A percentile compares a stretch with the other conserved stretches of the same genome.
These are phyloP conservation scores for Phoma sp. DNA, from an alignment of 2,329 filamentous ascomycete species.

Conservation along the genomic window DNA sequence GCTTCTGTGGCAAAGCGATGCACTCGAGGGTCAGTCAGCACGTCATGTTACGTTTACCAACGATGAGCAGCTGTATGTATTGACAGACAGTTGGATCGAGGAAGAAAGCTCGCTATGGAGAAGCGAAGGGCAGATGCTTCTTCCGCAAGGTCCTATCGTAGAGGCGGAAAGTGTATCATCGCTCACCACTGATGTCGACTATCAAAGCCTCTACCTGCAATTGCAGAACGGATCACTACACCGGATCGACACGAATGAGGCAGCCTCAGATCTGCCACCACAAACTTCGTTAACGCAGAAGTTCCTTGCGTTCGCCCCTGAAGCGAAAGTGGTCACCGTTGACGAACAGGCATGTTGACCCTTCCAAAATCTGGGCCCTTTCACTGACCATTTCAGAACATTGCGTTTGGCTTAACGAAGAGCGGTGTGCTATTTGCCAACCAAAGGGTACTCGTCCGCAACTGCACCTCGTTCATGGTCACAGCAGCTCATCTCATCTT, in stretches of 20 bases:
- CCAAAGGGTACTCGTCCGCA: constrained; percentile 75
- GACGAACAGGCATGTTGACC: constrained; percentile 35
- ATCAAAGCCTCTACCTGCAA: constrained; percentile 30
- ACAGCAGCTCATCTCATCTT: constrained; percentile 86
- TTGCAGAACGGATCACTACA: constrained; percentile 34
- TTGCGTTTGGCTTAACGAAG: constrained; percentile 72
- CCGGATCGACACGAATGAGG: constrained; percentile 20
- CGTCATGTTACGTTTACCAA: constrained; percentile 59
- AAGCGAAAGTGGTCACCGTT: constrained; percentile 29
- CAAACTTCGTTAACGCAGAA: constrained; percentile 28
- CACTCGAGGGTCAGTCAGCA: constrained; percentile 27
- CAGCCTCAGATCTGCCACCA: constrained; percentile 20
- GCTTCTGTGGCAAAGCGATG: constrained; percentile 52
- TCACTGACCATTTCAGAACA: constrained; percentile 43
- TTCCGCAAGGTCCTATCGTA: constrained; percentile 31
- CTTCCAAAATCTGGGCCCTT: constrained; percentile 17
- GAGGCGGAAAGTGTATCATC: constrained; percentile 33
- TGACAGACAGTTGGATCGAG: constrained; percentile 45
- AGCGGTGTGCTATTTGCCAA: constrained; percentile 83
- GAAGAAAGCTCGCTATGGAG: constrained; percentile 41
- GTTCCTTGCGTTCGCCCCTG: constrained; percentile 38
- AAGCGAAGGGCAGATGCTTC: constrained; percentile 27
- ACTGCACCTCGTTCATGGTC: constrained; percentile 88
- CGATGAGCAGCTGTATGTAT: constrained; percentile 47
- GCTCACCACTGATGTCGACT: constrained; percentile 33